Conservation (phyloP, 2,329 filamentous ascomycete genomes). For the Sporothrix brasiliensis region DNA sequence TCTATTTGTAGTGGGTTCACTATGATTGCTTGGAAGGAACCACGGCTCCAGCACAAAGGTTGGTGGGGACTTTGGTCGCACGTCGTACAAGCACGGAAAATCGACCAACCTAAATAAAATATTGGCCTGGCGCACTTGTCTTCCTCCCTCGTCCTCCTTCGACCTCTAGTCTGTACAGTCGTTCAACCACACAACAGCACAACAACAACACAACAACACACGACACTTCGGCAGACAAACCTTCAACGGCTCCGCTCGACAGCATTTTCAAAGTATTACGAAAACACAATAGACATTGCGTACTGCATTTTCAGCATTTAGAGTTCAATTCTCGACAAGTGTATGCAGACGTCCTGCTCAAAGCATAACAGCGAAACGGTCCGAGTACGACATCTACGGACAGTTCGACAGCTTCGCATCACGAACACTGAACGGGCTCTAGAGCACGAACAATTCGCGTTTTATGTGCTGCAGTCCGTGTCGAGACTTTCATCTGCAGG, state of each 20-base stretch:
- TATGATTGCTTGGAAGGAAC: background rate
- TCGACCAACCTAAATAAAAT: slow-evolving; percentile 45
- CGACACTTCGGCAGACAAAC: background rate
- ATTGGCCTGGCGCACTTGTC: slow-evolving; percentile 44
- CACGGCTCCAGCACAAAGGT: slow-evolving; percentile 11
- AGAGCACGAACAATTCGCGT: background rate
- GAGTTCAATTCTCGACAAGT: background rate
- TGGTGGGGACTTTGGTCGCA: too few species aligned
- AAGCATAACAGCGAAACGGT: background rate
- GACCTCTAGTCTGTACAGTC: slow-evolving; percentile 9
- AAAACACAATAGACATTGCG: background rate
- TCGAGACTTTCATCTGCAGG: background rate
- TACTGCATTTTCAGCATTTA: background rate
- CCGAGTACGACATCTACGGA: background rate
- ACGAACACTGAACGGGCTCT: background rate
- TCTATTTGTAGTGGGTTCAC: background rate
- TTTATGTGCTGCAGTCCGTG: too few species aligned
- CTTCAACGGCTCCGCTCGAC: background rate
- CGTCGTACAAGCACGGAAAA: slow-evolving; percentile 36
- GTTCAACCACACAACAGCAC: background rate
- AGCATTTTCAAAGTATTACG: background rate
- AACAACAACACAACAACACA: too few species aligned
- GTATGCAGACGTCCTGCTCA: background rate
- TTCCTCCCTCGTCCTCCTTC: slow-evolving; percentile 30
- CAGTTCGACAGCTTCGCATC: background rate